These are phyloP conservation scores for Juglanconis sp. DNA, from an alignment of 2,329 filamentous ascomycete genomes.

Conservation along the genomic window DNA sequence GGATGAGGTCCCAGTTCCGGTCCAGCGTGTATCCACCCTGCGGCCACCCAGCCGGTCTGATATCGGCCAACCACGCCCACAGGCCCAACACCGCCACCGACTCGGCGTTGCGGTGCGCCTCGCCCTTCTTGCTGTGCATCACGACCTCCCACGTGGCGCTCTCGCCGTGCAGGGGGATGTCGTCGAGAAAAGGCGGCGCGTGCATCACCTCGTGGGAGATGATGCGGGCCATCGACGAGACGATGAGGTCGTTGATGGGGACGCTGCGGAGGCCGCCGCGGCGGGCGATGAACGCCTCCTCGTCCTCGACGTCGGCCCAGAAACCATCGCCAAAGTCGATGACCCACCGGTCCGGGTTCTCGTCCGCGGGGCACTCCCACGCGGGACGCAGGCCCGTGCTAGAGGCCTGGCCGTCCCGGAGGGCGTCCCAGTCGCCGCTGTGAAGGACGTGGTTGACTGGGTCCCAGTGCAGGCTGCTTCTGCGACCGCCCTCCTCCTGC, in stretches of 20 bases:
- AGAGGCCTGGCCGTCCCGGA: neutral
- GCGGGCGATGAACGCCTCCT: neutral
- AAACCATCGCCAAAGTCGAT: constrained; percentile 6
- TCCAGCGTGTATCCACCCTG: constrained; percentile 9
- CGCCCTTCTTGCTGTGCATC: constrained; percentile 9
- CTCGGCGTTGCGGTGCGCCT: constrained; percentile 12
- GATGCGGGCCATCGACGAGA: constrained; percentile 2
- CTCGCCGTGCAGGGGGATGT: neutral
- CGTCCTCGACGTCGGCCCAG: neutral
- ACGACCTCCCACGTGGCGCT: constrained; percentile 6
- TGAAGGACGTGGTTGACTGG: constrained; percentile 7
- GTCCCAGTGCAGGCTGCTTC: neutral
- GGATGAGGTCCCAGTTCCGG: constrained; percentile 1
- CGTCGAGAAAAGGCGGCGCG: constrained; percentile 6
- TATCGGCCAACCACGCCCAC: constrained; percentile 9
- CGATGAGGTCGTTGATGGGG: constrained; percentile 3
- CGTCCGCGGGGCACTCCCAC: neutral
- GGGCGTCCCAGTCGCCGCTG: neutral
- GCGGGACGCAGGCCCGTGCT: neutral
- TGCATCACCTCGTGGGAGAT: constrained; percentile 10
- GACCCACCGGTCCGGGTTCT: constrained; percentile 7
- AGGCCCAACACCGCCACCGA: constrained; percentile 5
- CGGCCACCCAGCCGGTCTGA: neutral
- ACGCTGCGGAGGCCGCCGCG: neutral
- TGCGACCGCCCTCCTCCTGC: too few species aligned